Base-by-base conservation (phyloP, 2,329 filamentous ascomycete species). In the Pseudogymnoascus pannorum region DNA sequence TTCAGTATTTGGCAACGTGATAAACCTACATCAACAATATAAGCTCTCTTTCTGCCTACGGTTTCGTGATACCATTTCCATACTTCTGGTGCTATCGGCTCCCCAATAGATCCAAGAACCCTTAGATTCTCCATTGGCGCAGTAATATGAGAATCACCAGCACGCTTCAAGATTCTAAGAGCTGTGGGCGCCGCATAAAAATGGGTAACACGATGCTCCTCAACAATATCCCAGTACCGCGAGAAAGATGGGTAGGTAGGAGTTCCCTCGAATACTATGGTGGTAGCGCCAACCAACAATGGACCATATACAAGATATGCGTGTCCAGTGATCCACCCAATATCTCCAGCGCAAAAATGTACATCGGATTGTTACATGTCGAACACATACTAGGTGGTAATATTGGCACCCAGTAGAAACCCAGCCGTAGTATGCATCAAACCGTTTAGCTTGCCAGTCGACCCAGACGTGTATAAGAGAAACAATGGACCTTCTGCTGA, bases 61-160 rank as follows among this genome's bases (percentile, higher is more conserved):
- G 89, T 83, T 76, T 97, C 92, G 74, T 92, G 93, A 78, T 97
- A 99, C 94, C 94, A 99, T 79, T 97, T 97, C 94, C 94, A 99
- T 63, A 99, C 89, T 76, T 99, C 94, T 20, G 93, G 91, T 18
- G 94, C 93, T 70, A 99, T 99, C 36, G 94, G 94, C 79, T 99
- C 94, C 68, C 94, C 94, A 62, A 99, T 94, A 16, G 93, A 96
- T 63, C 93, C 94, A 18, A 99, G 81, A 5, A 97, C 88, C 73
- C 94, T 85, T 64, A 99, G 83, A 70, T 91, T 85, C 77, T 90
- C 88, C 90, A 99, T 94, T 72, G 91, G 79, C 71, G 88, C 86
- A 78, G 91, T 90, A 70, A 97, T 91, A 73, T 94, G 91, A 73
- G 97, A 84, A 73, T 97, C 87, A 64, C 94, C 94, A 31, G 94